A percentile compares a stretch with the other conserved stretches of the same genome.
Evolutionary conservation across 2,329 filamentous ascomycete species (phyloP).

Genomic region (Cytospora paraplurivora): DNA sequence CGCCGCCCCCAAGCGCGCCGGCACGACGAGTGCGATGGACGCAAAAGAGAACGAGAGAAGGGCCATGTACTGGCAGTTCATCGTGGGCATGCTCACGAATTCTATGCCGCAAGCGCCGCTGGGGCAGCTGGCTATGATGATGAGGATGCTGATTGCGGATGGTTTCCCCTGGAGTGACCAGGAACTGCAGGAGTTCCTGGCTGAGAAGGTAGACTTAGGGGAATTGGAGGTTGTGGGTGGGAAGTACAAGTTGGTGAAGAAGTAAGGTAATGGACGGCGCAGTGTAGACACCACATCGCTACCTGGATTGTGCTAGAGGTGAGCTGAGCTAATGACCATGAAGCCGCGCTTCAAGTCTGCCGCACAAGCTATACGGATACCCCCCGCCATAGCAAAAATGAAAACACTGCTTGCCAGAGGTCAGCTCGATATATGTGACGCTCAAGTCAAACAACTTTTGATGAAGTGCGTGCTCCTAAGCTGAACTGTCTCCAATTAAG

Average conservation of each 20-base stretch:
- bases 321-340: background rate
- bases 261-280: constrained; percentile 43
- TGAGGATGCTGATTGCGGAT: constrained; percentile 86
- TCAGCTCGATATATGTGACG: background rate
- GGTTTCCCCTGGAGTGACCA: constrained; percentile 90
- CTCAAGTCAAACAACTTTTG: background rate
- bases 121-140: constrained; percentile 85
- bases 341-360: background rate
- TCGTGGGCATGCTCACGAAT: constrained; percentile 93
- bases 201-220: constrained; percentile 72
- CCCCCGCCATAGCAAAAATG: background rate
- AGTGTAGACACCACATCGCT: background rate
- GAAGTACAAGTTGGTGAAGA: constrained; percentile 68
- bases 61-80: constrained; percentile 84
- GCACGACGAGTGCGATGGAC: constrained; percentile 49
- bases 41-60: constrained; percentile 64
- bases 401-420: background rate
- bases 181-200: constrained; percentile 80
- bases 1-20: constrained; percentile 31
- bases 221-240: constrained; percentile 70
- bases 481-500: too few relatives aligned
- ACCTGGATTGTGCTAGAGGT: background rate
- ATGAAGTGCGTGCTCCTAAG: too few relatives aligned
- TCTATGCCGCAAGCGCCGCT: constrained; percentile 78
- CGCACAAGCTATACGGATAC: background rate